Percentiles rank a stretch among this genome's conserved stretches.
Evolutionary conservation across 345 rosid species (phyloP).

Genomic region (Clarkia xantiana): DNA sequence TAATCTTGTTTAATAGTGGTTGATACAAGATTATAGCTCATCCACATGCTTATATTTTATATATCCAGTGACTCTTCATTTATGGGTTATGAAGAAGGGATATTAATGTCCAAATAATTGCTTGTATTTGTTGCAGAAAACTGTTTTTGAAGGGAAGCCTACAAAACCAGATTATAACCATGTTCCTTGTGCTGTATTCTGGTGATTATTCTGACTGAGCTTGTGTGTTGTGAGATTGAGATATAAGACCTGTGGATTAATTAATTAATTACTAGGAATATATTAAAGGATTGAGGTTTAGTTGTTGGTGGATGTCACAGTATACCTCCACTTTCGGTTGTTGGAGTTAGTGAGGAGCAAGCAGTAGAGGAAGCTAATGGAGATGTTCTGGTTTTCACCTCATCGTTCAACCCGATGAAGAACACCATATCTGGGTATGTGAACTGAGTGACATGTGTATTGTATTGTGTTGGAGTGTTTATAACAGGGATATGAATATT

Average conservation of each 20-base stretch:
- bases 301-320: conserved; percentile 29
- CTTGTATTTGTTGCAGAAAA: conserved; percentile 55
- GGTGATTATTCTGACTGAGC: conserved; percentile 29
- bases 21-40: neutral
- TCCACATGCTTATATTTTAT: neutral
- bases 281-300: too few species aligned
- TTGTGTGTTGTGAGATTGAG: neutral
- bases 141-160: conserved; percentile 81
- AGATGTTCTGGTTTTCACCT: conserved; percentile 75
- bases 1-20: neutral
- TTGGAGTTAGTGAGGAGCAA: conserved; percentile 90
- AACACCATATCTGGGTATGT: conserved; percentile 83
- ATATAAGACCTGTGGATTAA: conserved; percentile 1
- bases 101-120: neutral
- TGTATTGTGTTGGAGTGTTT: too few species aligned
- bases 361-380: conserved; percentile 74
- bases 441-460: too few species aligned
- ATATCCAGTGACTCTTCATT: neutral
- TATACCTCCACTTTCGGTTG: conserved; percentile 93
- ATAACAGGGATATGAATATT: too few species aligned
- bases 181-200: conserved; percentile 76
- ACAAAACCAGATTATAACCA: conserved; percentile 61
- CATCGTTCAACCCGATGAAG: conserved; percentile 94
- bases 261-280: too few species aligned
- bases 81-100: neutral